Base-by-base conservation (phyloP, 192 early-diverging fungal species). In the Dissophora globulifera region DNA sequence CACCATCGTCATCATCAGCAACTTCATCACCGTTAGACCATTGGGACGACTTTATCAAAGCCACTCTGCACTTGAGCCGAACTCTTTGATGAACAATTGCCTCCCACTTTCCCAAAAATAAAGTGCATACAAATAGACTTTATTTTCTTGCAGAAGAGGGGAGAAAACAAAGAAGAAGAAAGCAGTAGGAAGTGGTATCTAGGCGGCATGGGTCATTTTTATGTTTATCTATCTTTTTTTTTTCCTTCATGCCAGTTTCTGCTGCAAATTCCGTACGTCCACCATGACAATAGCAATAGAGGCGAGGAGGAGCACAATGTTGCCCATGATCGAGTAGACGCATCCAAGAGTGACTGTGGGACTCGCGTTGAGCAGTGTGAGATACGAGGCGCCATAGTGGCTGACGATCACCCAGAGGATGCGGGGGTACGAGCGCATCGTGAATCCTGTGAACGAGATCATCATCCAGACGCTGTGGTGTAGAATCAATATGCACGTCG, bases 401-500 rank as follows among this genome's bases (percentile, higher is more conserved):
- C 86, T 78, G 7, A 84, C 4, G 20, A 89, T 29, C 15, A 87
- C 85, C 76, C 84, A 89, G 12, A 62, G 51, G 33, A 87, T 70
- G 35, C 87, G 80, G 29, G 64, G 46, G 58, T 69, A 85, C 2
- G 81, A 76, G 11, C 81, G 66, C 13, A 56, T 38, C 38, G 79
- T 80, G 69, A 84, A 90, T 25, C 90, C 90, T 30, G 92, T 88
- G 78, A 91, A 93, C 1, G 87, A 84, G 27, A 93, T 72, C 79
- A 93, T 87, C 81, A 86, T 92, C 92, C 92, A 94, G 4, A 76
- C 78, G 27, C 86, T 87, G 58, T 94, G 87, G 31, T 91, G 82
- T 29, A 94, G 80, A 29, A 88, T 90, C 53, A 91, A 90, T 47
- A 93, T 22, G 40, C 83, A 86, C 2, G 91, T 91, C 7, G 83